Evolutionary conservation across 768 basidiomycete species (phyloP), one percentile per base, ranked within the genome.

Genomic region (Gyrodon lividus): DNA sequence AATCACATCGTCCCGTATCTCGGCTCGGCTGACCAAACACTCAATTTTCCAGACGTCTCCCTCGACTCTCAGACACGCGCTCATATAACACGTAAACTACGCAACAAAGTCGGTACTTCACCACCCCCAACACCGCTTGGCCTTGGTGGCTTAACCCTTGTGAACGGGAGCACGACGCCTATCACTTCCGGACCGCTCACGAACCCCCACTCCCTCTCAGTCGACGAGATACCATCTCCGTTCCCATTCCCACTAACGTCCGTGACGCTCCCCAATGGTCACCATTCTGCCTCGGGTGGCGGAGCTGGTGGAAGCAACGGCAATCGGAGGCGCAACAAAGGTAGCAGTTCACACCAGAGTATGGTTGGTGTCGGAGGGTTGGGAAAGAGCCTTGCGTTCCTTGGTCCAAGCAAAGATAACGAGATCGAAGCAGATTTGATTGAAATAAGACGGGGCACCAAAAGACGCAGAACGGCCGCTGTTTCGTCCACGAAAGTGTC

Each of bases 141-240:
- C 22, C 70, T 69, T 9, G 60, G 72, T 3, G 56, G 63, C 13
- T 59, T 71, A 45, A 66, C 67, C 9, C 59, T 66, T 19, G 59
- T 71, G 12, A 80, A 77, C 54, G 69, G 68, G 17, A 58, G 51
- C 50, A 72, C 72, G 40, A 76, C 86, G 0, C 81, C 87, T 17
- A 80, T 88, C 59, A 83, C 86, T 1, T 76, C 81, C 2, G 85
- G 83, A 0, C 86, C 84, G 0, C 80, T 89, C 65, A 77, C 81
- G 33, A 92, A 91, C 64, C 90, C 90, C 2, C 87, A 90, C 62
- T 92, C 91, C 5, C 83, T 92, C 41, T 79, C 87, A 3, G 86
- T 92, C 35, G 91, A 93, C 57, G 91, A 92, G 62, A 79, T 93
- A 33, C 88, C 90, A 3, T 92, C 91, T 0, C 88, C 87, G 10